phyloP scores from a whole-genome alignment of 306 rosid species.

The Ceratonia siliqua region DNA sequence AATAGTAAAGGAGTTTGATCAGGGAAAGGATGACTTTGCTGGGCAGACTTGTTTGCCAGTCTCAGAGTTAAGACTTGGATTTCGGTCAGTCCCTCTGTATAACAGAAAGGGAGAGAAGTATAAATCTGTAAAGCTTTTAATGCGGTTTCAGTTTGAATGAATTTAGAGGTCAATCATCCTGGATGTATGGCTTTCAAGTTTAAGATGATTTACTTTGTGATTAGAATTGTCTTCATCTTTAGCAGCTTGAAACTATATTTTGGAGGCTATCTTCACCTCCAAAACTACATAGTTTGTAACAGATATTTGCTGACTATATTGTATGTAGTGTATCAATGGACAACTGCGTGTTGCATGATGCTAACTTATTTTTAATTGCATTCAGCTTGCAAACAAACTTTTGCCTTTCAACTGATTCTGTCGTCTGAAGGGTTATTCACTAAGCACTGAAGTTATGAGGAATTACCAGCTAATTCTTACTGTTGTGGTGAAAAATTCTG shows the following conservation, averaged over 20 bases:
- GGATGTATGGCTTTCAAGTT: neutral
- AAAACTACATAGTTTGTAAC: neutral
- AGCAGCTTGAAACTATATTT: slow-evolving; percentile 1
- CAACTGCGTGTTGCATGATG: too few species aligned
- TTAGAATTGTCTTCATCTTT: neutral
- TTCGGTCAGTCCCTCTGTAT: slow-evolving; percentile 71
- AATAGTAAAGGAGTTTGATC: slow-evolving; percentile 73
- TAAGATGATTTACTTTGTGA: slow-evolving; percentile 3
- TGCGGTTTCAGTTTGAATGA: slow-evolving; percentile 55
- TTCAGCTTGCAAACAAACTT: neutral
- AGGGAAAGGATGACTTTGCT: slow-evolving; percentile 79
- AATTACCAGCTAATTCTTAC: slow-evolving; percentile 50
- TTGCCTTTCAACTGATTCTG: neutral
- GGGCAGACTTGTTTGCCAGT: slow-evolving; percentile 91
- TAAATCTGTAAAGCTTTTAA: slow-evolving; percentile 61
- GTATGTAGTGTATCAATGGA: neutral
- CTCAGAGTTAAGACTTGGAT: slow-evolving; percentile 71
- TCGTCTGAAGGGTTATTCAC: neutral
- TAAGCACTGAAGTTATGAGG: neutral
- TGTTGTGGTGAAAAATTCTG: slow-evolving; percentile 52
- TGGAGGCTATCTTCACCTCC: neutral
- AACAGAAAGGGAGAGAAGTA: slow-evolving; percentile 64
- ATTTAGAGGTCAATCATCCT: slow-evolving; percentile 14
- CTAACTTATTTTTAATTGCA: neutral
- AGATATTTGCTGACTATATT: neutral